These are phyloP conservation scores for Trypanosoma scelopori DNA, from an alignment of 208 protist genomes.

Conservation along the genomic window DNA sequence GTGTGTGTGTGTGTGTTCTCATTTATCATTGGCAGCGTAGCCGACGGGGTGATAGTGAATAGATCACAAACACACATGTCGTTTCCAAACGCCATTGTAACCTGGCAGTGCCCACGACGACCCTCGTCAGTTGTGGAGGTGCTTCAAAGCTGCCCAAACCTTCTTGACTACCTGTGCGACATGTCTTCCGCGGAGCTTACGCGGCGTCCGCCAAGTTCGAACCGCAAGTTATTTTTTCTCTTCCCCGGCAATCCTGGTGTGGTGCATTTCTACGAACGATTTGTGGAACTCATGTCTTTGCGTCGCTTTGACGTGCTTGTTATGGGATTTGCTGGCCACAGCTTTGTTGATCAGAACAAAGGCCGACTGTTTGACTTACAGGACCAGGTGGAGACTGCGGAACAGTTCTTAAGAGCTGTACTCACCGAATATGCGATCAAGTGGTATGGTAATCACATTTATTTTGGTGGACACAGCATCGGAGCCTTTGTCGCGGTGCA, in stretches of 20 bases:
- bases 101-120: conserved; percentile 35
- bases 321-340: conserved; percentile 77
- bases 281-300: conserved; percentile 32
- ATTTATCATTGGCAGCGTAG: too few species aligned
- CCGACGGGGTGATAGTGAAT: not conserved
- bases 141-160: conserved; percentile 50
- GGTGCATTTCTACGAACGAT: conserved; percentile 66
- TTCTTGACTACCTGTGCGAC: conserved; percentile 33
- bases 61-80: not conserved
- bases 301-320: conserved; percentile 61
- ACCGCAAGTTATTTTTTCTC: conserved; percentile 53
- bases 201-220: conserved; percentile 16
- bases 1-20: too few species aligned
- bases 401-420: conserved; percentile 39
- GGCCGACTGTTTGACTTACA: conserved; percentile 61
- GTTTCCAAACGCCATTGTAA: conserved; percentile 20
- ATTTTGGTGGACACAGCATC: conserved; percentile 78
- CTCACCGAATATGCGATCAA: conserved; percentile 3
- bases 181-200: not conserved
- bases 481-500: conserved; percentile 72
- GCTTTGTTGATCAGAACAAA: conserved; percentile 54
- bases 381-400: conserved; percentile 68
- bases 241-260: conserved; percentile 76
- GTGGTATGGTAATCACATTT: conserved; percentile 53
- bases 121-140: conserved; percentile 52